These are phyloP conservation scores for Fennellomyces sp. DNA, from an alignment of 371 early-diverging fungal genomes.

Conservation along the genomic window DNA sequence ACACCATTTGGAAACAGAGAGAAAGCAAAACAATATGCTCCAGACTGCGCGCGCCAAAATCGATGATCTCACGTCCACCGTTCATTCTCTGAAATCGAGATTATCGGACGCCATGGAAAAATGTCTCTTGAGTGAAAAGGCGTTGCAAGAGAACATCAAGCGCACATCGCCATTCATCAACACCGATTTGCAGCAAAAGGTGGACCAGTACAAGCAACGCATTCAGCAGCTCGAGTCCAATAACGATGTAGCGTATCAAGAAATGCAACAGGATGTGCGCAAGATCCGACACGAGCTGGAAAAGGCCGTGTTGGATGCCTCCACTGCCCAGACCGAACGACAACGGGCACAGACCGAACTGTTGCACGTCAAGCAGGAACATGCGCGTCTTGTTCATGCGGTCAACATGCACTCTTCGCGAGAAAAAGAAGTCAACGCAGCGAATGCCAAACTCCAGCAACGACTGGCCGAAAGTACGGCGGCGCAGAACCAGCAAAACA, in stretches of 20 bases:
- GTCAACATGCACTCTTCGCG: not conserved
- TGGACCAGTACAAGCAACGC: conserved; percentile 1
- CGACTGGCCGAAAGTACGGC: not conserved
- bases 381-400: not conserved
- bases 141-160: not conserved
- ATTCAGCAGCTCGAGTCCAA: not conserved
- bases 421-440: not conserved
- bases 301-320: not conserved
- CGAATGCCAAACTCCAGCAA: not conserved
- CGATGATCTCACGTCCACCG: too few relatives aligned
- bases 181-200: not conserved
- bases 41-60: too few relatives aligned
- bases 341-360: not conserved
- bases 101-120: not conserved
- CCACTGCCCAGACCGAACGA: not conserved
- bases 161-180: not conserved
- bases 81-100: not conserved
- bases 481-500: not conserved
- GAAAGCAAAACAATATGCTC: conserved; percentile 1
- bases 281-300: conserved; percentile 2
- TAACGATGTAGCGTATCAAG: not conserved
- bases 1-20: too few relatives aligned
- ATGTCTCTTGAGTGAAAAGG: not conserved
- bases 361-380: not conserved
- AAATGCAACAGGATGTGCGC: conserved; percentile 9